Evolutionary conservation across 257 asterid species (phyloP), one percentile per base, ranked within the genome.

Genomic region (Eucommia ulmoides): DNA sequence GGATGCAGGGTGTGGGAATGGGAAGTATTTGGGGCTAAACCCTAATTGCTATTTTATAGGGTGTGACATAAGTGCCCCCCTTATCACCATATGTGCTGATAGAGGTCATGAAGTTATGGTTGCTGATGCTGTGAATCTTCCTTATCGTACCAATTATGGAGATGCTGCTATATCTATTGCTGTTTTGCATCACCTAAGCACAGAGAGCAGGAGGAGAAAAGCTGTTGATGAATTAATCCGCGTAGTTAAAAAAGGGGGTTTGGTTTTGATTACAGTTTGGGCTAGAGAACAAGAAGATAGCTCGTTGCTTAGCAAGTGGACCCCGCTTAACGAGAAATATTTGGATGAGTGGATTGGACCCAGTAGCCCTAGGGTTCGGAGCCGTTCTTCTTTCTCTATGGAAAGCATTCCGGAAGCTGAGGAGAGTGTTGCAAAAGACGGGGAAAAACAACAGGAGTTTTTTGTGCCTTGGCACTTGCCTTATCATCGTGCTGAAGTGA

Each of bases 391-490:
- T 16, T 20, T 60, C 23, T 59, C 80, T 55, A 66, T 91, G 19
- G 70, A 77, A 63, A 78, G 93, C 72, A 91, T 91, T 55, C 94
- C 88, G 26, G 98, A 88, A 64, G 51, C 61, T 47, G 94, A 72
- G 58, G 97, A 84, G 23, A 66, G 58, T 51, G 59, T 70, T 21
- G 23, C 50, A 58, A 70, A 68, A 49, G 38, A 15, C 24, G 15
- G 22, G 49, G 72, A 56, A 65, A 65, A 41, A 14, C 97, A 84
- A 56, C 98, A 91, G 66, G 98, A 91, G 53, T 91, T 61, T 62
- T 86, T 91, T 23, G 98, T 91, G 38, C 98, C 98, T 4, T 91
- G 98, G 98, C 96, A 91, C 63, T 29, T 91, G 41, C 96, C 98
- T 51, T 91, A 91, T 70, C 95, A 91, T 70, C 79, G 93, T 45